Percentiles rank a stretch among this genome's conserved stretches.
These are phyloP conservation scores for Paraphoma chrysanthemicola DNA, from an alignment of 2,329 filamentous ascomycete species.

Conservation along the genomic window DNA sequence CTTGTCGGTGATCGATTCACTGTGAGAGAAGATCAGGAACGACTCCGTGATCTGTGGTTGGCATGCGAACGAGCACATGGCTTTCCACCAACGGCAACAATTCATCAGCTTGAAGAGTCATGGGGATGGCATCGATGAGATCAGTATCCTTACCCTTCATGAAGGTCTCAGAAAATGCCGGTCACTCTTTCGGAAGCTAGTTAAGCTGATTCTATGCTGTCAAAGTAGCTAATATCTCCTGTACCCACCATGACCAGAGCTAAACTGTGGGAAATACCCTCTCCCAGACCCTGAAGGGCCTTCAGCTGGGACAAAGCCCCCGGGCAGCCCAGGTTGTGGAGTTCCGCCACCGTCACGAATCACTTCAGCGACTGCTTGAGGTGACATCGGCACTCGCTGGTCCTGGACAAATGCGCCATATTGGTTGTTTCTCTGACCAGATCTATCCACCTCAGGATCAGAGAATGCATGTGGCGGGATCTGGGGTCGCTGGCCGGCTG, in stretches of 20 bases:
- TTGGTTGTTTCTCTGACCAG: background rate
- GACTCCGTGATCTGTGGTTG: constrained; percentile 38
- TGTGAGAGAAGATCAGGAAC: constrained; percentile 38
- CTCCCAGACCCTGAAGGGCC: background rate
- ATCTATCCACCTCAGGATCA: background rate
- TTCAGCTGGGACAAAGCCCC: background rate
- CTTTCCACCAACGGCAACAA: constrained; percentile 42
- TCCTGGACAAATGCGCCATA: background rate
- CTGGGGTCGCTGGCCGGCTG: background rate
- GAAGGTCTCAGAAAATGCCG: too few relatives aligned
- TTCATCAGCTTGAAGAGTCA: constrained; percentile 43
- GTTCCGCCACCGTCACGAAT: background rate
- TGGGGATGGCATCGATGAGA: constrained; percentile 38
- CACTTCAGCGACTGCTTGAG: background rate
- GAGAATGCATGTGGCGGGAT: constrained; percentile 2
- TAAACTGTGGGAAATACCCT: background rate
- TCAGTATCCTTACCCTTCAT: too few relatives aligned
- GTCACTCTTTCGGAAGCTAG: too few relatives aligned
- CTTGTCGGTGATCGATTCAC: constrained; percentile 46
- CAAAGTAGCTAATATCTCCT: too few relatives aligned
- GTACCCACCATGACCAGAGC: too few relatives aligned
- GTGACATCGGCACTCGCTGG: background rate
- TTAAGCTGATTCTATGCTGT: too few relatives aligned
- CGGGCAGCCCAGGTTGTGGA: background rate
- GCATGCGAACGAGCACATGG: constrained; percentile 41